Evolutionary conservation across 2,329 filamentous ascomycete genomes (phyloP).

Genomic region (Pseudogymnoascus verrucosus): DNA sequence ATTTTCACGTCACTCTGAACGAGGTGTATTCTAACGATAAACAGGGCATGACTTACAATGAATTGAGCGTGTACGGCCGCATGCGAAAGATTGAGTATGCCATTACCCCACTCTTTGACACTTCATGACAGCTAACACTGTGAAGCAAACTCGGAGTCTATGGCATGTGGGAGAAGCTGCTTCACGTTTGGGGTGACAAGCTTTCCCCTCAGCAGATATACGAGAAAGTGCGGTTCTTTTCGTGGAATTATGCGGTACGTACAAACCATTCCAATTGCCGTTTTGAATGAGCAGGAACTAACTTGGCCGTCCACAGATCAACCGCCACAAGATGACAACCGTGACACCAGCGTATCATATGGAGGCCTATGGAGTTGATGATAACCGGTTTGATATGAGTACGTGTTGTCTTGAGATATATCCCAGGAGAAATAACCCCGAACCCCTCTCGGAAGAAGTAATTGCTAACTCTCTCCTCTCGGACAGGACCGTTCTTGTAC

Average conservation of each 20-base stretch:
- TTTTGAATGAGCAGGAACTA: background rate
- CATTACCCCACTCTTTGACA: background rate
- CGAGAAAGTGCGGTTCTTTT: conserved; percentile 39
- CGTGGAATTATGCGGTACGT: background rate
- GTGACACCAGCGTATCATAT: conserved; percentile 36
- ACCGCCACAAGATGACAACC: conserved; percentile 54
- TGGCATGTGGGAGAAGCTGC: conserved; percentile 38
- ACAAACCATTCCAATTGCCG: background rate
- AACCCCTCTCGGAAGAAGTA: background rate
- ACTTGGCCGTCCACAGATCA: conserved; percentile 41
- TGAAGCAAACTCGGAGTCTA: conserved; percentile 37
- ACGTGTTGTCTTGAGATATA: conserved; percentile 36
- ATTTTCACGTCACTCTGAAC: conserved; percentile 39
- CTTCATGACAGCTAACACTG: background rate
- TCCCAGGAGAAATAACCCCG: background rate
- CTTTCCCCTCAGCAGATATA: conserved; percentile 16
- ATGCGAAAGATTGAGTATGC: conserved; percentile 34
- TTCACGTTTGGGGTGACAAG: conserved; percentile 37
- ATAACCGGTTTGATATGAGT: conserved; percentile 50
- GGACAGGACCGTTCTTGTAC: conserved; percentile 45
- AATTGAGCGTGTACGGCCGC: conserved; percentile 37
- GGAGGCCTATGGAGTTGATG: conserved; percentile 45
- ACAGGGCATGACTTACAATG: conserved; percentile 46
- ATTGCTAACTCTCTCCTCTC: background rate
- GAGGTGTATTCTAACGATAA: conserved; percentile 36